Percentiles rank a stretch among this genome's conserved stretches.
Evolutionary conservation across 345 rosid genomes (phyloP).

Genomic region (Salix dunnii): DNA sequence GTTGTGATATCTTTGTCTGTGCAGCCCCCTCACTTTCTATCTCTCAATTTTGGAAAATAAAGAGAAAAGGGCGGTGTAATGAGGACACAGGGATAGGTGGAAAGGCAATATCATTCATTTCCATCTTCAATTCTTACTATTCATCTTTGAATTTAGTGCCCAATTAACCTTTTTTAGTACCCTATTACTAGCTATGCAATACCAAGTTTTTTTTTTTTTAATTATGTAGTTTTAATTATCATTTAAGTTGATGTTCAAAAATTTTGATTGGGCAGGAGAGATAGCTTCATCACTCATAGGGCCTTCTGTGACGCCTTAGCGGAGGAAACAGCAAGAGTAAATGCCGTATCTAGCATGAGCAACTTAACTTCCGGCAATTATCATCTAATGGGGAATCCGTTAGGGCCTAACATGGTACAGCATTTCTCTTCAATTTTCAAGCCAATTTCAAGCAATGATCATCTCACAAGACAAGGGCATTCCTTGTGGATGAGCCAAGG

Average conservation of each 20-base stretch:
- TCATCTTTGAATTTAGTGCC: background rate
- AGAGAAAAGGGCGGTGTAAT: background rate
- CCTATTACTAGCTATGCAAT: background rate
- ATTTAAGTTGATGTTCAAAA: background rate
- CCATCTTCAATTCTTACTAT: background rate
- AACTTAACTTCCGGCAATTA: conserved; percentile 32
- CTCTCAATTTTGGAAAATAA: background rate
- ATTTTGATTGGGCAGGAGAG: conserved; percentile 54
- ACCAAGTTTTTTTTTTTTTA: background rate
- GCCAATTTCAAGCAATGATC: conserved; percentile 41
- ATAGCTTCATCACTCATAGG: conserved; percentile 93
- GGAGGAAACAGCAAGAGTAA: conserved; percentile 87
- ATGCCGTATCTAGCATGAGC: conserved; percentile 55
- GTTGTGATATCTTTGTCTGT: conserved; percentile 14
- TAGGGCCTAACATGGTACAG: conserved; percentile 38
- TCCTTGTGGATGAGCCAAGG: conserved; percentile 48
- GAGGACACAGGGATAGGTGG: conserved; percentile 6
- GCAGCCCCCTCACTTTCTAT: conserved; percentile 4
- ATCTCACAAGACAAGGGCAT: conserved; percentile 32
- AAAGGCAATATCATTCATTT: background rate
- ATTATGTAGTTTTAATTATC: background rate
- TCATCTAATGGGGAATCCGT: conserved; percentile 51
- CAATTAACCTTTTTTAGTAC: background rate
- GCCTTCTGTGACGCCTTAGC: conserved; percentile 98
- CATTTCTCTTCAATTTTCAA: conserved; percentile 52